phyloP scores from a whole-genome alignment of 768 basidiomycete species.

The Gelatoporia subvermispora region DNA sequence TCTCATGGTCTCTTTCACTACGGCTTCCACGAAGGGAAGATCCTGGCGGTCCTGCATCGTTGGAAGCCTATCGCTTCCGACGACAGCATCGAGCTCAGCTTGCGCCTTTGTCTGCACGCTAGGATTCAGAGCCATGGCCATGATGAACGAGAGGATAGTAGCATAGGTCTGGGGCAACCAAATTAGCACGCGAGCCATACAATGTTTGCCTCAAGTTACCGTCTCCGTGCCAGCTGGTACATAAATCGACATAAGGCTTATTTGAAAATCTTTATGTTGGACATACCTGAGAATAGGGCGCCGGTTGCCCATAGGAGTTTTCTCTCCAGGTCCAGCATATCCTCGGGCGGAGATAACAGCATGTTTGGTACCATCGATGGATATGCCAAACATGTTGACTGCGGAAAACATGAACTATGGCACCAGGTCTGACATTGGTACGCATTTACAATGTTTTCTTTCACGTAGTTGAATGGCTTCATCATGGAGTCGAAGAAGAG shows the following conservation, averaged over 20 bases:
- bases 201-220: too few species aligned
- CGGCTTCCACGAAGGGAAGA: constrained; percentile 18
- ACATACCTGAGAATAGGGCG: constrained; percentile 9
- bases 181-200: constrained; percentile 38
- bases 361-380: too few species aligned
- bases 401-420: too few species aligned
- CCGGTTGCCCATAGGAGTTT: constrained; percentile 7
- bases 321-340: neutral
- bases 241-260: neutral
- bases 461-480: constrained; percentile 17
- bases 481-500: constrained; percentile 10
- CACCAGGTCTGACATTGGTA: too few species aligned
- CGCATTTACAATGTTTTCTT: constrained; percentile 15
- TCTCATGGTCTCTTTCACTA: constrained; percentile 23
- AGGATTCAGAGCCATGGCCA: constrained; percentile 32
- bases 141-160: constrained; percentile 24
- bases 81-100: constrained; percentile 23
- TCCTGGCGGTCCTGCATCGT: constrained; percentile 8
- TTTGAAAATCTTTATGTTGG: neutral
- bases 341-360: neutral
- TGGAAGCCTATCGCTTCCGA: constrained; percentile 19
- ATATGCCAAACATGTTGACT: too few species aligned
- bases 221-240: constrained; percentile 11
- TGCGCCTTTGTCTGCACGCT: constrained; percentile 19
- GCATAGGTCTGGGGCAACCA: constrained; percentile 17